Conservation (phyloP, 2,329 filamentous ascomycete species). For the Penicillium sclerotigenum region DNA sequence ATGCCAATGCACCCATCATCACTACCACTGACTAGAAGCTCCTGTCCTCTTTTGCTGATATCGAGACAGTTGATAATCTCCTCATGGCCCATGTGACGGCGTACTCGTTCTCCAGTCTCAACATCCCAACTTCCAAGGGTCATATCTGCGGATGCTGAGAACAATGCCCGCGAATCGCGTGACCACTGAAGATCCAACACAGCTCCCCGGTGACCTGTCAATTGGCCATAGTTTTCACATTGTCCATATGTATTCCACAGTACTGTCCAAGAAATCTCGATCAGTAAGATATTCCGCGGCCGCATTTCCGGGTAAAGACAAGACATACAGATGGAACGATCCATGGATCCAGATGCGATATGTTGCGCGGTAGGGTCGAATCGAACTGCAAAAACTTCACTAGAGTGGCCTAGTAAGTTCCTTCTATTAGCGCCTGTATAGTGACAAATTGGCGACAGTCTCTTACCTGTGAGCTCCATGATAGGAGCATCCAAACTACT, state of each 20-base stretch:
- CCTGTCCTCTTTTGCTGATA: constrained; percentile 83
- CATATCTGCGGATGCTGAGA: constrained; percentile 90
- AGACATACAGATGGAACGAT: constrained; percentile 75
- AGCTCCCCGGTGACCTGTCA: constrained; percentile 87
- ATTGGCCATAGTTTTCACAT: constrained; percentile 88
- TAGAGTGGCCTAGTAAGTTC: constrained; percentile 56
- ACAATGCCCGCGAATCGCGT: constrained; percentile 84
- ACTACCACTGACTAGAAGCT: constrained; percentile 83
- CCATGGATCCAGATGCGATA: constrained; percentile 94
- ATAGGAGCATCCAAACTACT: constrained; percentile 84
- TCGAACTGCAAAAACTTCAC: constrained; percentile 84
- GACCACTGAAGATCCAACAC: constrained; percentile 95
- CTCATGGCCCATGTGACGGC: constrained; percentile 87
- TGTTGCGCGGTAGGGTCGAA: constrained; percentile 86
- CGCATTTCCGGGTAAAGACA: neutral
- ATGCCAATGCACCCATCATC: constrained; percentile 93
- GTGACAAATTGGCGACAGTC: constrained; percentile 16
- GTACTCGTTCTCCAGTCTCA: constrained; percentile 86
- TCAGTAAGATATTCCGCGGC: neutral
- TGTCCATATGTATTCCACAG: constrained; percentile 90
- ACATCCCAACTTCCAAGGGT: constrained; percentile 93
- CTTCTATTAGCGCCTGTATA: constrained; percentile 8
- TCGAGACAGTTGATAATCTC: constrained; percentile 94
- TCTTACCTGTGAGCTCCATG: constrained; percentile 82
- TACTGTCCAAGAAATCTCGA: constrained; percentile 52